These are phyloP conservation scores for Coemansia sp. DNA, from an alignment of 192 early-diverging fungal genomes.

Conservation along the genomic window DNA sequence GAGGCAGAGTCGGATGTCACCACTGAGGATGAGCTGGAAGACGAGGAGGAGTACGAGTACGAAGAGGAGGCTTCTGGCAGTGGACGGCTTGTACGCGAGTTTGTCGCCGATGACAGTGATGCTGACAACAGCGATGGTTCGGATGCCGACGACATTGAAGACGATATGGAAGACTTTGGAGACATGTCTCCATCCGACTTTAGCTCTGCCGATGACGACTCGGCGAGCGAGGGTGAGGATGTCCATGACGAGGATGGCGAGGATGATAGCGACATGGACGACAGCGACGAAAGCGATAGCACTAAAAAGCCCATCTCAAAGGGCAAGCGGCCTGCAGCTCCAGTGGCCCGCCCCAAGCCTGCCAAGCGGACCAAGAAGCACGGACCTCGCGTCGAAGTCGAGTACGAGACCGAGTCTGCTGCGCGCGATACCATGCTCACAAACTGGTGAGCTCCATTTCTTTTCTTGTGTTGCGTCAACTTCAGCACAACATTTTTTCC, in stretches of 20 bases:
- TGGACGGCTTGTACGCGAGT: constrained; percentile 58
- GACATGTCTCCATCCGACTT: constrained; percentile 56
- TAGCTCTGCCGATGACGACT: constrained; percentile 59
- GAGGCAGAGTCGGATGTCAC: constrained; percentile 68
- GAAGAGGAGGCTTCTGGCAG: constrained; percentile 59
- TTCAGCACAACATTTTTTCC: neutral
- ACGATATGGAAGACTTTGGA: constrained; percentile 53
- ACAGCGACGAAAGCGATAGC: constrained; percentile 56
- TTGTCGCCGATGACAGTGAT: constrained; percentile 36
- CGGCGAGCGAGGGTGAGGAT: constrained; percentile 55
- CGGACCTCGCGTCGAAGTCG: constrained; percentile 60
- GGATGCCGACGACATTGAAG: constrained; percentile 20
- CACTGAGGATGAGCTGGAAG: constrained; percentile 68
- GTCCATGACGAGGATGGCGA: constrained; percentile 56
- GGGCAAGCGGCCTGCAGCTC: constrained; percentile 41
- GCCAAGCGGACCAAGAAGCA: constrained; percentile 53
- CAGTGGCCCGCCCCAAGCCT: constrained; percentile 31
- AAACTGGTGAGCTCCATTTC: constrained; percentile 25
- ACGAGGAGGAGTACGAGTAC: constrained; percentile 57
- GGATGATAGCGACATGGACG: constrained; percentile 61
- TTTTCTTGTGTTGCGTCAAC: constrained; percentile 7
- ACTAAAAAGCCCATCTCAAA: constrained; percentile 20
- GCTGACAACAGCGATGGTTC: constrained; percentile 39
- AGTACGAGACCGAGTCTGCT: constrained; percentile 59
- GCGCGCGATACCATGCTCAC: constrained; percentile 42